Base-by-base conservation (phyloP, 208 protist species). In the Leishmania gerbilli region DNA sequence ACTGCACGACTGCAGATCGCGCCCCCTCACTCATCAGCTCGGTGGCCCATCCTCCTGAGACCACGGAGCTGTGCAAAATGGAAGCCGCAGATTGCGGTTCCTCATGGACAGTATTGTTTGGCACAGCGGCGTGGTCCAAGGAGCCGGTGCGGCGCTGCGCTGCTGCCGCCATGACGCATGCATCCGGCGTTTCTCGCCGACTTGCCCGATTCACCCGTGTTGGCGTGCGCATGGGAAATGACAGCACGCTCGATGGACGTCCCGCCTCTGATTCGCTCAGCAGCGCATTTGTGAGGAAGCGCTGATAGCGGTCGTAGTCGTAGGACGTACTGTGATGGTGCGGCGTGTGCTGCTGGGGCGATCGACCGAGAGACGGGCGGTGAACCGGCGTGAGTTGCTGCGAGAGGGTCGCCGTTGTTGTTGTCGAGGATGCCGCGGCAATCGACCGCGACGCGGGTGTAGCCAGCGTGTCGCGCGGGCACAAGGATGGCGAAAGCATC, bases 221-320 rank as follows among this genome's bases (percentile, higher is more conserved):
- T 47, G 76, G 76, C 5, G 76, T 60, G 3, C 62, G 72, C 40
- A 76, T 77, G 6, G 82, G 71, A 55, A 82, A 58, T 1, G 77
- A 80, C 45, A 82, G 58, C 0, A 85, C 82, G 21, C 62, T 76
- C 9, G 58, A 71, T 37, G 45, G 51, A 27, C 77, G 58, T 3
- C 62, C 49, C 62, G 47, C 74, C 42, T 81, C 77, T 5, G 65
- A 34, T 24, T 65, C 78, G 51, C 77, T 71, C 21, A 85, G 82
- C 55, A 85, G 58, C 42, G 78, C 82, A 37, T 51, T 85, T n/a
- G 74, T 79, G 51, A 85, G 77, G 8, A 81, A 31, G 8, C 71
- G 82, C 40, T 81, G 68, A 34, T 85, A 85, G 71, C 65, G 77
- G 15, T 82, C 67, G 42, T 79, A 42, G 51, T 75, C 82, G 77